These are phyloP conservation scores for Xylaria longipes DNA, from an alignment of 495 filamentous ascomycete species.

Conservation along the genomic window DNA sequence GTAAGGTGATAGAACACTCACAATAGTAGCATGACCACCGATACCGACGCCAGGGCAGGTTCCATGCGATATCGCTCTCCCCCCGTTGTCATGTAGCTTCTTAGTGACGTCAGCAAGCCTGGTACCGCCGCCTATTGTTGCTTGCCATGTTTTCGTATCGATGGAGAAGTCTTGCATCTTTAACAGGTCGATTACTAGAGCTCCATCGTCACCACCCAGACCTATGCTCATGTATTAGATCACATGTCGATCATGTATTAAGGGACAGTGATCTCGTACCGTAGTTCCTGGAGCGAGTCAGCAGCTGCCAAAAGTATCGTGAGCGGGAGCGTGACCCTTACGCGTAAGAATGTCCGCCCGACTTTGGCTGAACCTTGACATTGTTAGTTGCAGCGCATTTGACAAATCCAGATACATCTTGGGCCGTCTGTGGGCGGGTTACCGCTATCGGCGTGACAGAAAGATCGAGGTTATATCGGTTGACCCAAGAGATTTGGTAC, in stretches of 20 bases:
- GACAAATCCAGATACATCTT: conserved; percentile 65
- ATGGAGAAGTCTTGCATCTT: conserved; percentile 60
- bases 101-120: conserved; percentile 65
- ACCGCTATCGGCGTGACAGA: conserved; percentile 66
- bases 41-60: conserved; percentile 69
- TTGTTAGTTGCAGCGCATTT: conserved; percentile 60
- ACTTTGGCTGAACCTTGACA: conserved; percentile 70
- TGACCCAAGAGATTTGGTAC: conserved; percentile 52
- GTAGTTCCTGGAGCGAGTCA: conserved; percentile 39
- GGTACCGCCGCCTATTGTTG: conserved; percentile 70
- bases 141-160: conserved; percentile 62
- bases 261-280: conserved; percentile 33
- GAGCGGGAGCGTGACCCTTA: conserved; percentile 30
- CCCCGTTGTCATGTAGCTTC: conserved; percentile 64
- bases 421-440: conserved; percentile 61
- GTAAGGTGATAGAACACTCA: conserved; percentile 26
- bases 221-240: conserved; percentile 50
- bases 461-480: conserved; percentile 69
- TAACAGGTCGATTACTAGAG: conserved; percentile 63
- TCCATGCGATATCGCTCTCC: conserved; percentile 71
- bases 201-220: conserved; percentile 60
- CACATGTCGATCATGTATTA: background rate
- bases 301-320: background rate
- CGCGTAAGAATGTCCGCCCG: conserved; percentile 77
- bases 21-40: conserved; percentile 73